Conservation (phyloP, 768 basidiomycete species). For the Clavulina sp. region DNA sequence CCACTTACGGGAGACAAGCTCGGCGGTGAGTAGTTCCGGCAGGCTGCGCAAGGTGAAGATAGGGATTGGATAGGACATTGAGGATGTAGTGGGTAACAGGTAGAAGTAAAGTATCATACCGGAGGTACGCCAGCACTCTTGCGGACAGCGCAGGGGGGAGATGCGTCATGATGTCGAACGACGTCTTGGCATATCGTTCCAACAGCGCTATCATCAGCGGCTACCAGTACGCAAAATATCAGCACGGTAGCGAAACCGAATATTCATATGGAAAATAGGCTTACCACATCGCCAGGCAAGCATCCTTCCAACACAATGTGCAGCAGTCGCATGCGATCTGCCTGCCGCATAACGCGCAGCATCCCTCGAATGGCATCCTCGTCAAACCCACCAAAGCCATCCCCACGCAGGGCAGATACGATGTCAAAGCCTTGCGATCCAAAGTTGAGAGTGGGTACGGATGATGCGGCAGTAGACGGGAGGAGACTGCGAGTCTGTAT, state of each 20-base stretch:
- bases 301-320: constrained; percentile 35
- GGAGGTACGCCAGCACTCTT: constrained; percentile 38
- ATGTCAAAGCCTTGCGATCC: constrained; percentile 3
- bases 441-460: background rate
- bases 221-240: constrained; percentile 70
- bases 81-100: constrained; percentile 11
- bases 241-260: constrained; percentile 24
- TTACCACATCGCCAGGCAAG: constrained; percentile 19
- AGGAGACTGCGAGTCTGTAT: background rate
- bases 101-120: background rate
- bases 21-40: constrained; percentile 54
- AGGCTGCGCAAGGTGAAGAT: constrained; percentile 32
- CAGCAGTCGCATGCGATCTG: constrained; percentile 56
- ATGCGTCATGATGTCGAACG: constrained; percentile 64
- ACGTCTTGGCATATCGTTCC: constrained; percentile 66
- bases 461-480: background rate
- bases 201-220: constrained; percentile 63
- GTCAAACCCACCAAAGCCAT: constrained; percentile 38
- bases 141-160: constrained; percentile 49
- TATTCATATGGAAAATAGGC: constrained; percentile 11
- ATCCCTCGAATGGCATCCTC: constrained; percentile 54
- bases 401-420: constrained; percentile 27
- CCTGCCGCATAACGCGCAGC: constrained; percentile 40
- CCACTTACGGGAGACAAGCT: constrained; percentile 37
- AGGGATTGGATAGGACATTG: constrained; percentile 37